phyloP scores from a whole-genome alignment of 2,329 filamentous ascomycete genomes.

The Paraphoma chrysanthemicola region DNA sequence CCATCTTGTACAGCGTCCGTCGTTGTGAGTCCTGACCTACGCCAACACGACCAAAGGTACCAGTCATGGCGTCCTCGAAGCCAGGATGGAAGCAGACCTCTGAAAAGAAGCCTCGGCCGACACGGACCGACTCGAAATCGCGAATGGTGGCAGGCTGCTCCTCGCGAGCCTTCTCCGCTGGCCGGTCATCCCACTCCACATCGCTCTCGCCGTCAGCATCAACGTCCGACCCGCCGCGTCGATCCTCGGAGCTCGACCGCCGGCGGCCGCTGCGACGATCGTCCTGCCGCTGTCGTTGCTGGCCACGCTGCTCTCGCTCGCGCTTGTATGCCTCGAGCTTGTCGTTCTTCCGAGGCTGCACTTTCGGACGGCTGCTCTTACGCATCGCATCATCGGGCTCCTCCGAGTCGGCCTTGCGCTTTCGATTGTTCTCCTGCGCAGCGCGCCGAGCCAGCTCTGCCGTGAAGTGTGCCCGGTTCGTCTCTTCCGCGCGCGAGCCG shows the following conservation, averaged over 20 bases:
- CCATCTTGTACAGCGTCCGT: conserved; percentile 84
- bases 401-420: conserved; percentile 78
- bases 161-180: conserved; percentile 63
- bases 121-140: conserved; percentile 84
- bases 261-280: conserved; percentile 56
- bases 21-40: conserved; percentile 80
- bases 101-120: conserved; percentile 85
- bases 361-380: conserved; percentile 65
- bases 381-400: conserved; percentile 80
- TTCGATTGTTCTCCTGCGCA: conserved; percentile 68
- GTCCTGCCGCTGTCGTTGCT: conserved; percentile 60
- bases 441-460: conserved; percentile 80
- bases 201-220: conserved; percentile 76
- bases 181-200: conserved; percentile 73
- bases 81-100: conserved; percentile 92
- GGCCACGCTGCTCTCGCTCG: conserved; percentile 66
- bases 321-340: conserved; percentile 71
- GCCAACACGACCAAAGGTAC: conserved; percentile 85
- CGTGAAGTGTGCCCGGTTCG: conserved; percentile 83
- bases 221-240: conserved; percentile 60
- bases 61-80: conserved; percentile 81
- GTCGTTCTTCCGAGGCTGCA: conserved; percentile 67
- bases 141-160: conserved; percentile 73
- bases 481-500: conserved; percentile 83
- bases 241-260: conserved; percentile 51